Evolutionary conservation across 495 filamentous ascomycete genomes (phyloP), one percentile per base, ranked within the genome.

Genomic region (Hypoxylon subgilvum): DNA sequence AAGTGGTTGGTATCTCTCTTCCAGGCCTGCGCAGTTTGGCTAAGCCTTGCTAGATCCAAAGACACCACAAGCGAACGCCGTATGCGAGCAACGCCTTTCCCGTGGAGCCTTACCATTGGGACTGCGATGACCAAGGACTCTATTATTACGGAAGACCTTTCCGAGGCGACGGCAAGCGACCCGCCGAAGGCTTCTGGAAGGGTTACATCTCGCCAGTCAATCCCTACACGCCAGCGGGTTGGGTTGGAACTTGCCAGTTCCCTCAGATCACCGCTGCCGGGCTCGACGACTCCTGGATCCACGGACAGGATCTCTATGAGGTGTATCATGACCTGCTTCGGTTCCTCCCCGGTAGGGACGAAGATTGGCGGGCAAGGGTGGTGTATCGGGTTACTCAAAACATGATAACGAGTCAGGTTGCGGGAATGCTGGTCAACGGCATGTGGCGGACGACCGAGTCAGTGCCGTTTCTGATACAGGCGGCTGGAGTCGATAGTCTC

Each of bases 11-110:
- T 68, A 4, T 51, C 16, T 18, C 6, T 25, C 31, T 16, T 10
- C 7, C 31, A 19, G 13, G 41, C n/a, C n/a, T n/a, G n/a, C 25
- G 18, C 28, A 43, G 25, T 43, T n/a, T 10, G 12, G 25, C 48
- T 59, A 10, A 62, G 22, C 13, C 6, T 25, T 2, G 1, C 30
- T 50, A 85, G 81, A 85, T 89, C 42, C 86, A 89, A 52, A 79
- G 87, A 50, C 87, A 90, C 63, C 87, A 90, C 63, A 88, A 89
- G 69, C 79, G 87, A 25, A 90, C 86, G 0, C 86, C 86, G 1
- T 90, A 90, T 61, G 79, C 82, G 5, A 76, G 76, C 32, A 90
- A 89, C 65, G 77, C 82, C 4, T 89, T 89, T 62, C 85, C 86
- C 1, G 70, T 80, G 8, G 87, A 90, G 66, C 70, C 80, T 8